Evolutionary conservation across 371 early-diverging fungal species (phyloP), one percentile per base, ranked within the genome.

Genomic region (Enteropsectra breve): DNA sequence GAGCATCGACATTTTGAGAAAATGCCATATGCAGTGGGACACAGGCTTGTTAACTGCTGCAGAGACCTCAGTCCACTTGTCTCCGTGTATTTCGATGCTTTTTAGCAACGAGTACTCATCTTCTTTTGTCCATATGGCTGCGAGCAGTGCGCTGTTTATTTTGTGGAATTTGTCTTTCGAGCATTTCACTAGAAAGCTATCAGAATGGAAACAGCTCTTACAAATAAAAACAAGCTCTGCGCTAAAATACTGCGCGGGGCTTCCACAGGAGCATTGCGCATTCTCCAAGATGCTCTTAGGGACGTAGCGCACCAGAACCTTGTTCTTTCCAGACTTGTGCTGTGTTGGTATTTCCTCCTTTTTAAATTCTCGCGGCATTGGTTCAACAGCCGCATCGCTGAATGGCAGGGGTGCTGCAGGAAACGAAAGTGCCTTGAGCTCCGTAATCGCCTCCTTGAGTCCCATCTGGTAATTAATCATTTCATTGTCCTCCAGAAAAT

Each of bases 11-110:
- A 96, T 79, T 77, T 90, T 87, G 47, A 94, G 79, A 74, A 96
- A 97, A 47, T 90, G 86, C 53, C 87, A 81, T 26, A 97, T 85
- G 70, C 97, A 97, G 74, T 92, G 87, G 56, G 92, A 91, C 45
- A 88, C 83, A 11, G 87, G 84, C 48, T 88, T 86, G 33, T 90
- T 90, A 2, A 62, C 2, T 8, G 18, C 89, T 37, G 87, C 86
- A 8, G 91, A 84, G 60, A 97, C 87, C 38, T 85, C 84, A 67
- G 85, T 84, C 97, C 97, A 97, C 78, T 94, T 90, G 63, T 94
- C 91, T 45, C 73, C 76, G 80, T 82, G 90, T 83, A 90, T 83
- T 71, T 96, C 96, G 33, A 97, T 81, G 0, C 87, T 96, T 80
- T 94, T 95, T 43, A 97, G 78, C 32, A 97, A 82, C 55, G 88